Evolutionary conservation across 2,329 filamentous ascomycete species (phyloP).

Genomic region (Plenodomus biglobosus): DNA sequence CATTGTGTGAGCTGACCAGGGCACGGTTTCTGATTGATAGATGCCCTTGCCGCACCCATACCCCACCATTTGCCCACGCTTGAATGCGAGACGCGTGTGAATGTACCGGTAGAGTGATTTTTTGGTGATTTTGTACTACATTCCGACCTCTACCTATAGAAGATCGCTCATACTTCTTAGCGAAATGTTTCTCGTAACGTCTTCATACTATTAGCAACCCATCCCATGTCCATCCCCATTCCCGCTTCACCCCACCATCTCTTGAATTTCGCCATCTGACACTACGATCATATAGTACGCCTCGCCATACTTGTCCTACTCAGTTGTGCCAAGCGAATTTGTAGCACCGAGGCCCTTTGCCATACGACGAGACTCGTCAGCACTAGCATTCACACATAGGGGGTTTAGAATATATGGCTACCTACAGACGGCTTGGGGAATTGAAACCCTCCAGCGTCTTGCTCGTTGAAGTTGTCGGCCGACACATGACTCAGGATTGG

Average conservation of each 20-base stretch:
- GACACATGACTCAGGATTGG: slow-evolving; percentile 20
- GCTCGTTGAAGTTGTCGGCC: slow-evolving; percentile 22
- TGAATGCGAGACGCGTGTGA: too few relatives aligned
- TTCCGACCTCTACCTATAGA: background rate
- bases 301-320: slow-evolving; percentile 14
- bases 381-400: background rate
- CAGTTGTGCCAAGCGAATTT: slow-evolving; percentile 18
- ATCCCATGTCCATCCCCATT: background rate
- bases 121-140: background rate
- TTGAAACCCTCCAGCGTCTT: slow-evolving; percentile 16
- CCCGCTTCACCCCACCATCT: slow-evolving; percentile 4
- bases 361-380: background rate
- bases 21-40: too few relatives aligned
- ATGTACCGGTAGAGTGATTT: too few relatives aligned
- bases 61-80: too few relatives aligned
- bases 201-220: background rate
- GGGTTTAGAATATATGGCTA: background rate
- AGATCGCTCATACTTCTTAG: background rate
- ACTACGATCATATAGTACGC: slow-evolving; percentile 19
- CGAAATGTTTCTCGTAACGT: too few relatives aligned
- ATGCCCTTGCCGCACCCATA: too few relatives aligned
- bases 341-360: slow-evolving; percentile 21
- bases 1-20: background rate
- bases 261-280: slow-evolving; percentile 19
- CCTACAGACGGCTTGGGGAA: background rate